Evolutionary conservation across 306 rosid genomes (phyloP).

Genomic region (Cucumis melo): DNA sequence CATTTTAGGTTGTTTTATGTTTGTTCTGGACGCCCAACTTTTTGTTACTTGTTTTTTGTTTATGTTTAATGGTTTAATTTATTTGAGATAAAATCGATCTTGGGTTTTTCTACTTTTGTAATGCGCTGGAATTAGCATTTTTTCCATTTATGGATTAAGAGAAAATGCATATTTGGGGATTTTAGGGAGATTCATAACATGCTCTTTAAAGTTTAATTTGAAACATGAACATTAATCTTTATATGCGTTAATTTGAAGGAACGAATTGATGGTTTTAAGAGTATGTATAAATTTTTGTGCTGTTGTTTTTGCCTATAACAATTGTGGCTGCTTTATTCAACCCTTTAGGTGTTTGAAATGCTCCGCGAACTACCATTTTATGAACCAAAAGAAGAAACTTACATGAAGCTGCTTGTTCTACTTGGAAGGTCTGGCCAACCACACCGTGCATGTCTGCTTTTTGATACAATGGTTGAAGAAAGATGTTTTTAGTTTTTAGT

Average conservation of each 20-base stretch:
- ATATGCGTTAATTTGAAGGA: neutral
- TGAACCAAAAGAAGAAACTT: constrained; percentile 89
- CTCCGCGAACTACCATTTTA: constrained; percentile 79
- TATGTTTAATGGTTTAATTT: neutral
- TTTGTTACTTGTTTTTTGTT: neutral
- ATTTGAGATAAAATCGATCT: neutral
- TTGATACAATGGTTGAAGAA: constrained; percentile 66
- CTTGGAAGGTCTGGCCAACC: constrained; percentile 85
- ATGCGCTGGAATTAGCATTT: neutral
- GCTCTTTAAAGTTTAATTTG: neutral
- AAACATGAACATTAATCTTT: neutral
- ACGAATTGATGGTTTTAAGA: neutral
- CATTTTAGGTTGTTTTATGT: neutral
- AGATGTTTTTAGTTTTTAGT: too few relatives aligned
- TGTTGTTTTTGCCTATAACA: neutral
- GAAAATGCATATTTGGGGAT: neutral
- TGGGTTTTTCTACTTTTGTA: neutral
- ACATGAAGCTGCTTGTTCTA: constrained; percentile 75
- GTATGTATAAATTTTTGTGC: neutral
- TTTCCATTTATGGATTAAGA: neutral
- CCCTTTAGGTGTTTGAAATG: constrained; percentile 76
- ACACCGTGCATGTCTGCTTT: constrained; percentile 50
- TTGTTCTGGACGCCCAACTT: neutral
- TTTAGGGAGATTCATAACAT: neutral
- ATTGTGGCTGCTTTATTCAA: constrained; percentile 1